Percentiles rank a stretch among this genome's conserved stretches.
These are phyloP conservation scores for Phragmites australis DNA, from an alignment of 176 grass and related monocot species.

Conservation along the genomic window DNA sequence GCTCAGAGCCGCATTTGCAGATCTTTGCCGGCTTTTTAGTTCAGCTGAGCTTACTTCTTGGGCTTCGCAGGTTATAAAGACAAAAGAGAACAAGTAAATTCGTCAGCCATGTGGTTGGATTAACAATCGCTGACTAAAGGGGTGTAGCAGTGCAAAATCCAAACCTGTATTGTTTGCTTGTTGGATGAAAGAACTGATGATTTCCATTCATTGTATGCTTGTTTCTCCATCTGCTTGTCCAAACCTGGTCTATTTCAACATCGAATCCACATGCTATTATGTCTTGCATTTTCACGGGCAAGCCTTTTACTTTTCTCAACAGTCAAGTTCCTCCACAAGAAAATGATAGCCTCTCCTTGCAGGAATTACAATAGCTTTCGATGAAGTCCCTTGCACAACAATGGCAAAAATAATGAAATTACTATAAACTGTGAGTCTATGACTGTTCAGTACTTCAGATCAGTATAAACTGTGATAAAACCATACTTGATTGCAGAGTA, in stretches of 20 bases:
- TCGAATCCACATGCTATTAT: slow-evolving; percentile 98
- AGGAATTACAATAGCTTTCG: slow-evolving; percentile 75
- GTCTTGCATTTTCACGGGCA: slow-evolving; percentile 91
- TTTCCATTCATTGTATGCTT: no score
- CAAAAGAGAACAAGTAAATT: no score
- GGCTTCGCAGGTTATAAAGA: no score
- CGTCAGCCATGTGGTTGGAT: no score
- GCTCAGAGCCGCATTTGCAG: slow-evolving; percentile 2
- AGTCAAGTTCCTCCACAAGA: slow-evolving; percentile 78
- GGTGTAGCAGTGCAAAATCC: no score
- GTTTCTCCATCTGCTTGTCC: no score
- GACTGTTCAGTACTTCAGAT: not conserved
- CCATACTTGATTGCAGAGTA: not conserved
- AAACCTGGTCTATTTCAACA: slow-evolving; percentile 68
- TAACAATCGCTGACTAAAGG: no score
- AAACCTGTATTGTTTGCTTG: no score
- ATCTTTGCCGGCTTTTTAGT: no score
- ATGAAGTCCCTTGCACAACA: slow-evolving; percentile 66
- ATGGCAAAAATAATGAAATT: slow-evolving; percentile 51
- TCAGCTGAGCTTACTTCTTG: no score
- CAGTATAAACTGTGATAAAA: not conserved
- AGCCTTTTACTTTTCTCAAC: slow-evolving; percentile 82
- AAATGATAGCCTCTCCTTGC: slow-evolving; percentile 45
- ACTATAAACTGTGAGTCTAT: slow-evolving; percentile 8
- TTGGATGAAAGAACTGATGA: no score